Evolutionary conservation across 345 rosid species (phyloP), one percentile per base, ranked within the genome.

Genomic region (Bruguiera parviflora): DNA sequence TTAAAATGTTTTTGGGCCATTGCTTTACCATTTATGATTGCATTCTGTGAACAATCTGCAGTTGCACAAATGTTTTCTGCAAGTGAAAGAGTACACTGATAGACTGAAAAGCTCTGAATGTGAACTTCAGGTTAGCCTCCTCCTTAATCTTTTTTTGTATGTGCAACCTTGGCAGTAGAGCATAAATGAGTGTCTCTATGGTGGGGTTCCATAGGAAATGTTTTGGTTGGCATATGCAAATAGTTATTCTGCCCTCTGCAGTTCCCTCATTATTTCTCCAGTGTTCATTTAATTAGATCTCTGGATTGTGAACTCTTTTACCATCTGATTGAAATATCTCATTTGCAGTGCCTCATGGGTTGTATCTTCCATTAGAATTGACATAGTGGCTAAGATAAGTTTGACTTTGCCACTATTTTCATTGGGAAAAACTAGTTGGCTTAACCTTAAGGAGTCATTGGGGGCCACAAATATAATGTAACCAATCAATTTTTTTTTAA

Each of bases 41-140:
- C 31, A 43, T 53, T 66, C 22, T 70, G 53, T 33, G 63, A 32
- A 58, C 80, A 29, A 58, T 71, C 43, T 75, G 83, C 86, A 94
- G 97, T 83, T 94, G 61, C 81, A 82, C 53, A 86, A 80, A 72
- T 79, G 89, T 67, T 89, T 77, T 78, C 69, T 77, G 81, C 92
- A 86, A 77, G 84, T 87, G 51, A 91, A 80, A 68, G 96, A 88
- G 35, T 79, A 71, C 81, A 77, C 77, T 4, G 85, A 81, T 67
- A 84, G 81, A 75, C 84, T 91, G 57, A 85, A 88, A 81, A 80
- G 82, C 75, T 78, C 68, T 65, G 96, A 91, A 79, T 86, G 74
- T 56, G 97, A 94, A 77, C 88, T 91, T 58, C 85, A 88, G 92
- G 98, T 91, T 64, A 77, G 84, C 55, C 43, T 78, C 59, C 59